Evolutionary conservation across 2,329 filamentous ascomycete species (phyloP).

Genomic region (Coniochaeta sp.): DNA sequence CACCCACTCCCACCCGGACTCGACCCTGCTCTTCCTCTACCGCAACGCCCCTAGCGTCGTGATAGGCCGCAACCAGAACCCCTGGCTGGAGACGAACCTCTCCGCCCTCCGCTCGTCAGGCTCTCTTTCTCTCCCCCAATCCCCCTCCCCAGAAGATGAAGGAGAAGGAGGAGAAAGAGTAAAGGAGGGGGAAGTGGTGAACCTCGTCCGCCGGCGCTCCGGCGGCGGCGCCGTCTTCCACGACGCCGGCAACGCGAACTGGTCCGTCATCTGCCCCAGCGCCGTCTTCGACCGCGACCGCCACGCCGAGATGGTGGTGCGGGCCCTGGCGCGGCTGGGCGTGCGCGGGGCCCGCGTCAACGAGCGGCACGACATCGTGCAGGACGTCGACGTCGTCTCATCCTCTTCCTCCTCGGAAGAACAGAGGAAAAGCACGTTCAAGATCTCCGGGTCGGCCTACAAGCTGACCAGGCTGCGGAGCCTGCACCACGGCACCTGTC

Average conservation of each 20-base stretch:
- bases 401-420: slow-evolving; percentile 4
- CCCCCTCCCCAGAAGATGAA: no score
- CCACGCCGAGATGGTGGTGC: slow-evolving; percentile 88
- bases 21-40: slow-evolving; percentile 80
- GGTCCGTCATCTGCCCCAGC: slow-evolving; percentile 80
- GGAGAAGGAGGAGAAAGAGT: not conserved
- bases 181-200: slow-evolving; percentile 18
- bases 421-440: slow-evolving; percentile 41
- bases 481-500: slow-evolving; percentile 87
- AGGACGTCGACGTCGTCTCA: slow-evolving; percentile 38
- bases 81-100: slow-evolving; percentile 87
- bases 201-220: slow-evolving; percentile 74
- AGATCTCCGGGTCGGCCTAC: slow-evolving; percentile 91
- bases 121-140: slow-evolving; percentile 11
- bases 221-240: slow-evolving; percentile 95
- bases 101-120: slow-evolving; percentile 40
- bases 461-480: slow-evolving; percentile 78
- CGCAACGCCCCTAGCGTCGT: slow-evolving; percentile 81
- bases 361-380: slow-evolving; percentile 85
- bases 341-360: slow-evolving; percentile 63
- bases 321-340: slow-evolving; percentile 61
- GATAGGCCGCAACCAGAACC: slow-evolving; percentile 95
- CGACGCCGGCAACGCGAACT: slow-evolving; percentile 89
- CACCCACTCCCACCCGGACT: slow-evolving; percentile 62
- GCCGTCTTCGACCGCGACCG: slow-evolving; percentile 71